Percentiles rank a stretch among this genome's conserved stretches.
phyloP scores from a whole-genome alignment of 208 protist species.

The Tritrichomonas musculus region DNA sequence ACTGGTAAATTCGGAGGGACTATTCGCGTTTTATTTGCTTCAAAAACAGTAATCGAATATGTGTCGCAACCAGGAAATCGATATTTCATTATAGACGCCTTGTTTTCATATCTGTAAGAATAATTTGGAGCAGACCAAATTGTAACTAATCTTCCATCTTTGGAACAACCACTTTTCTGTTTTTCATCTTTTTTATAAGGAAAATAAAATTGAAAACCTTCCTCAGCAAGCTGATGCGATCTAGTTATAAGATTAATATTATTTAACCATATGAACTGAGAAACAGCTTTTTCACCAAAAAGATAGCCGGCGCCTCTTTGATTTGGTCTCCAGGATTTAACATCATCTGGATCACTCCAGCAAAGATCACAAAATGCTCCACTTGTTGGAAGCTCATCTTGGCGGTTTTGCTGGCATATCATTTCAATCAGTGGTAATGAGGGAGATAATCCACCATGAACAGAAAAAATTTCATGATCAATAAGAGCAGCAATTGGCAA shows the following conservation, averaged over 20 bases:
- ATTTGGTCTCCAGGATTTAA: neutral
- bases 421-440: neutral
- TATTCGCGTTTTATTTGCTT: too few relatives aligned
- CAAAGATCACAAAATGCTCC: slow-evolving; percentile 6
- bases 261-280: neutral
- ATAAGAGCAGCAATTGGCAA: slow-evolving; percentile 28
- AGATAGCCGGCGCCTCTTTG: neutral
- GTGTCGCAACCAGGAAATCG: too few relatives aligned
- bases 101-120: neutral
- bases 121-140: slow-evolving; percentile 78
- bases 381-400: neutral
- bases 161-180: too few relatives aligned
- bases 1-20: too few relatives aligned
- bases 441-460: slow-evolving; percentile 31
- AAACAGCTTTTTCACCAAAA: neutral
- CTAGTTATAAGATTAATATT: neutral
- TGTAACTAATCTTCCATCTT: slow-evolving; percentile 59
- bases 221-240: slow-evolving; percentile 85
- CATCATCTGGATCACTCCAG: slow-evolving; percentile 31
- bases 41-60: too few relatives aligned
- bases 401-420: neutral
- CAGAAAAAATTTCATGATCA: slow-evolving; percentile 18
- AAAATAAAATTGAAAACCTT: slow-evolving; percentile 68
- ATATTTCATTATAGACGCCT: neutral
- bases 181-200: slow-evolving; percentile 59